These are phyloP conservation scores for Lachancea kluyveri DNA, from an alignment of 805 yeast genomes.

Conservation along the genomic window DNA sequence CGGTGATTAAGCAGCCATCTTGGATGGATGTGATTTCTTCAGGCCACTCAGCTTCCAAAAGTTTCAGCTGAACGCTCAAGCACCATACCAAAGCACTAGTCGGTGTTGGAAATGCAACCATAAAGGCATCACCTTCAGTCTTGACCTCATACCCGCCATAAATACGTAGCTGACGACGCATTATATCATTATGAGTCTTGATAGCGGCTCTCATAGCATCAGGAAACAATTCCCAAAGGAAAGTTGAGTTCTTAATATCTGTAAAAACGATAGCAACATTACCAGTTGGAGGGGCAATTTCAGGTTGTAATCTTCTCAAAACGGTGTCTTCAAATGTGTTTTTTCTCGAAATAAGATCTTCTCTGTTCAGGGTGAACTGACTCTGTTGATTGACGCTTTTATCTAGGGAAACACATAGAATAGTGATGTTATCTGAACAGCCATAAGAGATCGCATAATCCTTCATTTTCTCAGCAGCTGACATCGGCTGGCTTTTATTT, in stretches of 20 bases:
- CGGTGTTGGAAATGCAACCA: conserved; percentile 94
- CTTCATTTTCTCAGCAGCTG: conserved; percentile 87
- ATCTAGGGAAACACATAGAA: conserved; percentile 69
- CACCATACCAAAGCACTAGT: conserved; percentile 91
- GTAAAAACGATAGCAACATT: conserved; percentile 94
- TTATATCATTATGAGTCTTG: conserved; percentile 84
- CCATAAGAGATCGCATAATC: conserved; percentile 95
- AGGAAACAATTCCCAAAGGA: conserved; percentile 89
- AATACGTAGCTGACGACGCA: conserved; percentile 88
- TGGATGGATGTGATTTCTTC: conserved; percentile 77
- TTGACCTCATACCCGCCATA: conserved; percentile 98
- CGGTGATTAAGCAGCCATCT: conserved; percentile 78
- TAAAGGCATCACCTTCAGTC: conserved; percentile 98
- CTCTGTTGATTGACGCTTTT: conserved; percentile 36
- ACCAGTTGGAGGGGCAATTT: conserved; percentile 92
- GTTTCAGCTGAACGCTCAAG: conserved; percentile 81
- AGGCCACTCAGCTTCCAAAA: conserved; percentile 91
- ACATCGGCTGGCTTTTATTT: conserved; percentile 74
- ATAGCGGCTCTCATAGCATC: conserved; percentile 95
- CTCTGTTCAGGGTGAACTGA: conserved; percentile 32
- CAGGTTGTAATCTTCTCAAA: conserved; percentile 77
- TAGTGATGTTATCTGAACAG: conserved; percentile 69
- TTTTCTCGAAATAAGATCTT: conserved; percentile 39
- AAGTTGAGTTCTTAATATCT: conserved; percentile 91
- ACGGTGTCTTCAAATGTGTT: conserved; percentile 68